Evolutionary conservation across 1,284 basidiomycete genomes (phyloP), one percentile per base, ranked within the genome.

Genomic region (Violaceomyces palustris): DNA sequence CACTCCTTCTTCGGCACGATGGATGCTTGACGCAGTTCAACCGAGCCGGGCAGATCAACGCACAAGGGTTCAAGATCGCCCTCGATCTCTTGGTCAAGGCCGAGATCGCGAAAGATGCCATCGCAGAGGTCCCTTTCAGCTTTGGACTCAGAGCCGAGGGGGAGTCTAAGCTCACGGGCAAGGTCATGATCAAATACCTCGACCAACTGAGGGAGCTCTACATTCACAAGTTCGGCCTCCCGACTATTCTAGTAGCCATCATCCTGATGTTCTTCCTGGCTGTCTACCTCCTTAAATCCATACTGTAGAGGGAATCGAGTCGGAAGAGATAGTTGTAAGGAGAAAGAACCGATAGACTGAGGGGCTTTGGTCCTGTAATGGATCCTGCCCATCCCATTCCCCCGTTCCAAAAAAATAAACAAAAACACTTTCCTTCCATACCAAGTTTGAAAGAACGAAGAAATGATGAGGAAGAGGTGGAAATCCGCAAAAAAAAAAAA

Each of bases 161-260:
- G 1, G 57, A 60, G 45, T 43, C 39, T 37, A 60, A 60, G 27
- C 31, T 60, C 25, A 52, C 54, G 30, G 43, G 42, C 2, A 60
- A 60, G 26, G 57, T 60, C 42, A 60, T 60, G 57, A 30, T 60
- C 29, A 60, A 60, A 34, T 60, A 60, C 34, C 23, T 60, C 23
- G 41, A 48, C 17, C 57, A 60, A 34, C 33, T 60, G 34, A 39
- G 18, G 2, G 57, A 60, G 27, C 29, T 60, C 33, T 60, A 60
- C 38, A 36, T 39, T 33, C 55, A 45, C 37, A 55, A 47, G 30
- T 60, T 55, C 27, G 57, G 57, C 1, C 41, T 35, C 2, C 0
- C 44, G 26, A 46, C 45, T 12, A 10, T 51, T 4, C 12, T 55
- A 21, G 18, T 60, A 10, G 42, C 43, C 14, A 25, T 55, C 12